Evolutionary conservation across 345 rosid genomes (phyloP), one percentile per base, ranked within the genome.

Genomic region (Aquilaria yunnanensis): DNA sequence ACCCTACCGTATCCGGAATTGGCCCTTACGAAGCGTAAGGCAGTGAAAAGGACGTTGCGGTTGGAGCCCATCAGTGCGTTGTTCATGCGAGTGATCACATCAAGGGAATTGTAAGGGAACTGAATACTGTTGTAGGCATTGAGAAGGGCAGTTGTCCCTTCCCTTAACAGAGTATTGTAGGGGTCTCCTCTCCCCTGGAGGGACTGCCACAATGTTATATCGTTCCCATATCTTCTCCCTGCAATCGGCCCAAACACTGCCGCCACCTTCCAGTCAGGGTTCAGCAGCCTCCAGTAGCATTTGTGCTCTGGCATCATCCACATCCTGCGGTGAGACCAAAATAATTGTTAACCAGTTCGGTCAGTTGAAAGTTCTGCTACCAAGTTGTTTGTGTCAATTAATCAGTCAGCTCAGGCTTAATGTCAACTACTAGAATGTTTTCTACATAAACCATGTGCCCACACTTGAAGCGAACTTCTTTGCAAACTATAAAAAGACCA

Each of bases 91-190:
- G 81, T 77, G 66, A 83, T 61, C 30, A 87, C 91, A 51, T 67
- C 51, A 1, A 77, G n/a, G 1, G 89, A 14, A 56, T 70, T 70
- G 56, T 81, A 86, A 54, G 88, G 78, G 77, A 86, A 93, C 54
- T 64, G 81, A 47, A 85, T 72, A 45, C 84, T 81, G 67, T 85
- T 83, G 55, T 90, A 84, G 54, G 98, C 86, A 75, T 93, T 90
- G 55, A 93, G 89, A 43, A 93, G 90, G 9, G 94, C 85, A 1
- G 96, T 79, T 58, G 89, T 90, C 41, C 68, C 90, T 73, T 93
- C 98, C 61, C 98, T 78, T 41, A 90, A 57, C 16, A 93, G 94
- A 33, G 94, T 86, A 72, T 64, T 86, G 60, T 88, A 77, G 2
- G 90, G 83, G 62, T 90, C 96, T 54, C 90, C 92, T 76, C 83